Base-by-base conservation (phyloP, 208 protist genomes). In the Trypanosoma cruzi region DNA sequence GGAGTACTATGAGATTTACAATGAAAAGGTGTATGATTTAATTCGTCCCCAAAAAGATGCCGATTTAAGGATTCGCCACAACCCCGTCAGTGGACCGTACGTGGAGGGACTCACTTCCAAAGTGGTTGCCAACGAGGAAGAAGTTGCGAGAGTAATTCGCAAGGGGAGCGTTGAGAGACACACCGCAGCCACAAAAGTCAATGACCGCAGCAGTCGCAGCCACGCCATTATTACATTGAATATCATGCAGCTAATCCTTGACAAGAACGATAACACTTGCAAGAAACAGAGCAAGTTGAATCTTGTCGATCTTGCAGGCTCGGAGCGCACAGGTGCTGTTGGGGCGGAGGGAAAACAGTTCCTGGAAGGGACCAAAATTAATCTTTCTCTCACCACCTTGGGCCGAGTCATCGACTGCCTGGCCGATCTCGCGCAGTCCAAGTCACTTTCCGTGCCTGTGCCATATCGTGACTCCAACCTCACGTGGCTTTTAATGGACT, bases 221-320 rank as follows among this genome's bases (percentile, higher is more conserved):
- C 95, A 98, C 71, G 90, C 93, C 26, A 94, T 98, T 61, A 78
- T 98, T 60, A 82, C 72, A n/a, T 66, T 97, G 62, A 78, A 90
- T 73, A 79, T 93, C 60, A 62, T 89, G 55, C 87, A 90, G 71
- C 64, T 91, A 20, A 78, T 59, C 48, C 68, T 95, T 26, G 80
- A 89, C 54, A 79, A 88, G 24, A 54, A 58, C 46, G 79, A 86
- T 71, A 82, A 77, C 73, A 71, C 73, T 26, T 66, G 60, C 42
- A 71, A 81, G 53, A 83, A 86, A 46, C 82, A 71, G 44, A 90
- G 89, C 76, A 94, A 94, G 74, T 71, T 96, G 44, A 97, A 97
- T 73, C 84, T 99, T 24, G 88, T 98, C 37, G 96, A 98, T 75
- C 86, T 98, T 37, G 96, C 96, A 2, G 96, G 96, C 3, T 97